phyloP scores from a whole-genome alignment of 805 yeast genomes.

The Lachancea cidri region DNA sequence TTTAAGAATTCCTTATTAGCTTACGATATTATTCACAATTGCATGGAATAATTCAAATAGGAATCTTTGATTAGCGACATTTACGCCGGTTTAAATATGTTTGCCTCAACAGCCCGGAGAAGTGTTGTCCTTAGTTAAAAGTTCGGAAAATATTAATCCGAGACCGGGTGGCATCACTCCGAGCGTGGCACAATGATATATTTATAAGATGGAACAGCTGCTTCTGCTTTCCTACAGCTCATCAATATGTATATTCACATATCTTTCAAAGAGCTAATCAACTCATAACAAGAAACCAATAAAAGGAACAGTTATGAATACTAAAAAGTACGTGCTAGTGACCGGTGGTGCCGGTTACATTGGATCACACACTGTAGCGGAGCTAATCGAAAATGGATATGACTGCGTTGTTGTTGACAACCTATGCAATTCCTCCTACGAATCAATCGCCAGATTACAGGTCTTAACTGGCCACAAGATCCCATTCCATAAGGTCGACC shows the following conservation, averaged over 20 bases:
- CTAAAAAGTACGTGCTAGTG: conserved; percentile 47
- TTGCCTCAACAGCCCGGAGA: neutral
- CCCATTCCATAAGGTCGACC: conserved; percentile 54
- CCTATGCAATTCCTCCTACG: conserved; percentile 59
- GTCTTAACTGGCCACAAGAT: conserved; percentile 42
- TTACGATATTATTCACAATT: too few relatives aligned
- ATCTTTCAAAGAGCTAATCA: neutral
- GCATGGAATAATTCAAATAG: neutral
- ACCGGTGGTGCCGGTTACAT: conserved; percentile 89
- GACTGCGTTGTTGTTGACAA: conserved; percentile 73
- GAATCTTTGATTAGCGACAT: neutral
- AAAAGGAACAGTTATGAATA: neutral
- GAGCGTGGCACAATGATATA: too few relatives aligned
- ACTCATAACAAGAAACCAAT: neutral
- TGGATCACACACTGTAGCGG: conserved; percentile 77
- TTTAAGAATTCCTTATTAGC: neutral
- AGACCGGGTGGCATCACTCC: neutral
- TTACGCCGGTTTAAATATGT: neutral
- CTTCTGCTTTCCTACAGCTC: too few relatives aligned
- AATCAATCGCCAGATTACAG: conserved; percentile 60
- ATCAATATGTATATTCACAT: neutral
- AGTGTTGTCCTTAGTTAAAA: neutral
- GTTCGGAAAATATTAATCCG: neutral
- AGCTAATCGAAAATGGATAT: conserved; percentile 54
- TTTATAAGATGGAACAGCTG: too few relatives aligned